phyloP scores from a whole-genome alignment of 371 early-diverging fungal genomes.

The Circinella umbellata region DNA sequence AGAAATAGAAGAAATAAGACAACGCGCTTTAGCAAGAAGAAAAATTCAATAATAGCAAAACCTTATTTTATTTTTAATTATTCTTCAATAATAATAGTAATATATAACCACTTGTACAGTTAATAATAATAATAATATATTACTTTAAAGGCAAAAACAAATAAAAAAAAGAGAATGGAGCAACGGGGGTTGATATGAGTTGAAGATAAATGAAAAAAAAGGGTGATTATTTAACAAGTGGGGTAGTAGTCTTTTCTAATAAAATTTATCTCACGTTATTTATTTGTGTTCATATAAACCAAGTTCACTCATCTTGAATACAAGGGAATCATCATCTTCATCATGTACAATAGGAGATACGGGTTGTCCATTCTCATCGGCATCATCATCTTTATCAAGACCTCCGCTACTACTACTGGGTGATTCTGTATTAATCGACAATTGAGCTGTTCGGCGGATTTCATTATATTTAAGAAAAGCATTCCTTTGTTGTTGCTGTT shows the following conservation, averaged over 20 bases:
- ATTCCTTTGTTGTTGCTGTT: not conserved
- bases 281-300: slow-evolving; percentile 15
- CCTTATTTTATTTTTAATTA: no score
- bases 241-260: no score
- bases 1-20: slow-evolving; percentile 53
- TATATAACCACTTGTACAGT: no score
- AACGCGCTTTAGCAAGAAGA: slow-evolving; percentile 59
- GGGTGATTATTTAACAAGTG: no score
- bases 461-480: not conserved
- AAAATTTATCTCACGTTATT: no score
- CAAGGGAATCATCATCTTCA: slow-evolving; percentile 53
- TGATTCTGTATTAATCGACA: not conserved
- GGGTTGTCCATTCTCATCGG: not conserved
- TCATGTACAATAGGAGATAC: slow-evolving; percentile 2
- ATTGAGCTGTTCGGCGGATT: not conserved
- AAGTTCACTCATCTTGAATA: slow-evolving; percentile 53
- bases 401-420: slow-evolving; percentile 1
- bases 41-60: slow-evolving; percentile 7
- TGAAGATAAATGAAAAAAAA: no score
- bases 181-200: no score
- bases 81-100: no score
- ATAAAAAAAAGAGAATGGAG: no score
- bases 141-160: no score
- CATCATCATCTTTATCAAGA: not conserved
- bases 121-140: no score